Evolutionary conservation across 371 early-diverging fungal species (phyloP), one percentile per base, ranked within the genome.

Genomic region (Mortierella sp.): DNA sequence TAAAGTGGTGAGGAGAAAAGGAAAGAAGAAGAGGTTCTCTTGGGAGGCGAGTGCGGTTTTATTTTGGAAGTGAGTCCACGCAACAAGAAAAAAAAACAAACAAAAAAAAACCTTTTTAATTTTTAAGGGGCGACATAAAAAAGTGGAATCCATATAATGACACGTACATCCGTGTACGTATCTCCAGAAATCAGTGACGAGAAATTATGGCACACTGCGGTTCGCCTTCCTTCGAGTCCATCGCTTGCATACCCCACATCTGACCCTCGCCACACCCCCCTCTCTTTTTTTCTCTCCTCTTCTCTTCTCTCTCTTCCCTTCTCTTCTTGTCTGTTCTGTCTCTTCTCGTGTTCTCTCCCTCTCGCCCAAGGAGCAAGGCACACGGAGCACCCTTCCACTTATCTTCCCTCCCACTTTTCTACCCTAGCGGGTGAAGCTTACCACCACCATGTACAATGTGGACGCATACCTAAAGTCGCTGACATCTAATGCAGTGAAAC

Each of bases 401-500:
- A 24, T 46, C 47, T 27, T 27, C 19, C 17, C 27, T 3, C 26
- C 24, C 28, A 34, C 37, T 23, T 14, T 28, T 31, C 43, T 15
- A 23, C 28, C 24, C 28, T 47, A 23, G 19, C 5, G 6, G n/a
- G 19, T 34, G 7, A 34, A 14, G 14, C 37, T 34, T 5, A 34
- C 34, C 11, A 26, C 54, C 34, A 50, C 44, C 55, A 73, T 68
- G 75, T 68, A 75, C 41, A 75, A 64, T 64, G 56, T 75, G 53
- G 75, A 75, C 69, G 69, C 75, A 51, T 75, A 75, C 46, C 57
- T 75, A 15, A 67, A 68, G 69, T 56, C 75, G 4, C 39, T 70
- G 50, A 63, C 72, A 21, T 68, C 75, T 43, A 75, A 75, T 28
- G 97, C 95, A 6, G 94, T 92, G 60, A 90, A 92, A 78, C 80